phyloP scores from a whole-genome alignment of 1,284 basidiomycete genomes.

The Ustilago trichophora region DNA sequence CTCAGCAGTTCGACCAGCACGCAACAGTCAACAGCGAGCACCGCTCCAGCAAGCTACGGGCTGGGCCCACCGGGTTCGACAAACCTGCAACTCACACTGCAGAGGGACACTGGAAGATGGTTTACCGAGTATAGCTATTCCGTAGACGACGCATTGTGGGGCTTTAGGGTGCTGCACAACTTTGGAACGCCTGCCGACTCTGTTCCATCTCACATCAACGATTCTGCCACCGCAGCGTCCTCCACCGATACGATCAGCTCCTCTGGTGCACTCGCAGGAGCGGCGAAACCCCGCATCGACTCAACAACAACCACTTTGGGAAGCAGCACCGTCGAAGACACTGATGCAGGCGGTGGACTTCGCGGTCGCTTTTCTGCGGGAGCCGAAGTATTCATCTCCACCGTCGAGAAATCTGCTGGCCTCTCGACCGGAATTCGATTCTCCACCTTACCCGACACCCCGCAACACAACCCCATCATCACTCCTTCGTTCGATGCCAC shows the following conservation, averaged over 20 bases:
- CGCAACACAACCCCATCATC: slow-evolving; percentile 2
- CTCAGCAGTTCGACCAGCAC: not conserved
- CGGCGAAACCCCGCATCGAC: slow-evolving; percentile 66
- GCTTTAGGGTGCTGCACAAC: slow-evolving; percentile 87
- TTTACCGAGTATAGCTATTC: slow-evolving; percentile 95
- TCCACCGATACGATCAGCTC: not conserved
- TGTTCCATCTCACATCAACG: not conserved
- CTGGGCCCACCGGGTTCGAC: slow-evolving; percentile 56
- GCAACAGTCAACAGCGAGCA: slow-evolving; percentile 10
- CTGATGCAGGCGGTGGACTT: slow-evolving; percentile 73
- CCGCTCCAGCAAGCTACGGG: slow-evolving; percentile 7
- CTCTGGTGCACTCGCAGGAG: not conserved
- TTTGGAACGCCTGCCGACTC: slow-evolving; percentile 71
- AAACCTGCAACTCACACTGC: slow-evolving; percentile 80
- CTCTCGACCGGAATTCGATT: slow-evolving; percentile 93
- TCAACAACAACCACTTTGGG: too few species aligned
- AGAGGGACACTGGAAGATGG: slow-evolving; percentile 91
- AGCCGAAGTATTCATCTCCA: slow-evolving; percentile 91
- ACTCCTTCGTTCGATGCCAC: too few species aligned
- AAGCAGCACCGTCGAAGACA: slow-evolving; percentile 75
- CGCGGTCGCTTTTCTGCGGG: slow-evolving; percentile 89
- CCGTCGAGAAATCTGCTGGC: slow-evolving; percentile 90
- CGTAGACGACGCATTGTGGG: slow-evolving; percentile 91
- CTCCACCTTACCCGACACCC: slow-evolving; percentile 81
- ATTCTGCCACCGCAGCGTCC: not conserved